Conservation (phyloP, 2,329 filamentous ascomycete species). For the Pseudogymnoascus sp. region DNA sequence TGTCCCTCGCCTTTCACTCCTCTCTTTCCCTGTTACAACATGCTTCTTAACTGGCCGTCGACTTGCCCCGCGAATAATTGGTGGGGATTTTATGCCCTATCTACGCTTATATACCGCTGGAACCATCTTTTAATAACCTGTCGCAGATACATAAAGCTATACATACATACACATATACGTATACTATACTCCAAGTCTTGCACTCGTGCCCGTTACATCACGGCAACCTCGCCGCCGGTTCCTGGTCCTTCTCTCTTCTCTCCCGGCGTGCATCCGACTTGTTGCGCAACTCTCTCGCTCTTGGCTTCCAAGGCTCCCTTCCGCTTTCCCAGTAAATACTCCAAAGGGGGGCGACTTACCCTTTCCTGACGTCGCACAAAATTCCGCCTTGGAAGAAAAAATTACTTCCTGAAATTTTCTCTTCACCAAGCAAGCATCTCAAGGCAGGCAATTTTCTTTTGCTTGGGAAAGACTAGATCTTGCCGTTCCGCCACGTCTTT, state of each 20-base stretch:
- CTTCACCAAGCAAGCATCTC: not conserved
- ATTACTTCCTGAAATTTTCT: not conserved
- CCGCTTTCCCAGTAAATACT: not conserved
- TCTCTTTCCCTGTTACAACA: not conserved
- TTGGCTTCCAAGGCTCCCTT: not conserved
- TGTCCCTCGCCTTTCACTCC: not conserved
- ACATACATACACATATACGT: not conserved
- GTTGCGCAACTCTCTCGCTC: not conserved
- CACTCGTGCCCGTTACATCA: not conserved
- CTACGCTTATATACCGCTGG: not conserved
- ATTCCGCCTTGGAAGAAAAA: not conserved
- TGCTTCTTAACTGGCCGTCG: not conserved
- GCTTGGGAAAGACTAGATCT: not conserved
- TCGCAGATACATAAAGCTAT: not conserved
- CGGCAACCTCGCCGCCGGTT: not conserved
- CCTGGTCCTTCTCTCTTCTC: not conserved
- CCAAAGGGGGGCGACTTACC: not conserved
- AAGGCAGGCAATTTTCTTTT: not conserved
- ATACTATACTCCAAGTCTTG: not conserved
- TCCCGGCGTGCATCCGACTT: not conserved
- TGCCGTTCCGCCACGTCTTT: not conserved
- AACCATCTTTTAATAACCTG: not conserved
- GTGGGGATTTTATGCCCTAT: not conserved
- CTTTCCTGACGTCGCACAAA: not conserved
- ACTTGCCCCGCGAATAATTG: not conserved